Percentiles rank a stretch among this genome's conserved stretches.
Evolutionary conservation across 2,329 filamentous ascomycete species (phyloP).

Genomic region (Trichoderma koningii): DNA sequence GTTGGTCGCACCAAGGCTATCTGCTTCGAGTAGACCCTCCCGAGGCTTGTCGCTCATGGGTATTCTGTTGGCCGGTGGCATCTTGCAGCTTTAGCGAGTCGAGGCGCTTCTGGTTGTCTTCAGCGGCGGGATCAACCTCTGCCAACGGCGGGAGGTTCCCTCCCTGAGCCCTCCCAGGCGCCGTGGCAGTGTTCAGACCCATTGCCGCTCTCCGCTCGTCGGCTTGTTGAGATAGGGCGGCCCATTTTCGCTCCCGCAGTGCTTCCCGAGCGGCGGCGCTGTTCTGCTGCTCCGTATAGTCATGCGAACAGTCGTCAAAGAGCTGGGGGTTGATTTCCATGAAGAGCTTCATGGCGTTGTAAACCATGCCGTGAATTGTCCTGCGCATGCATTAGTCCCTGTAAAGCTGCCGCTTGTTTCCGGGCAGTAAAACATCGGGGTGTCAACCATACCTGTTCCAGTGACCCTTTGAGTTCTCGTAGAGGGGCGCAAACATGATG

Average conservation of each 20-base stretch:
- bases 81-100: slow-evolving; percentile 91
- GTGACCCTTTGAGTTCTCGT: slow-evolving; percentile 98
- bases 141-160: slow-evolving; percentile 59
- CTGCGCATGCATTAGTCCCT: slow-evolving; percentile 52
- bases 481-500: slow-evolving; percentile 98
- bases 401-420: not conserved
- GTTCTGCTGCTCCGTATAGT: slow-evolving; percentile 96
- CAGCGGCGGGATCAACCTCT: slow-evolving; percentile 75
- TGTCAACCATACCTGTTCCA: slow-evolving; percentile 80
- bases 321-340: slow-evolving; percentile 99
- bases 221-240: slow-evolving; percentile 78
- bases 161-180: slow-evolving; percentile 43
- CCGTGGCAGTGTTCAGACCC: slow-evolving; percentile 40
- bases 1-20: slow-evolving; percentile 37
- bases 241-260: slow-evolving; percentile 84
- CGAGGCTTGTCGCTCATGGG: slow-evolving; percentile 63
- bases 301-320: slow-evolving; percentile 97
- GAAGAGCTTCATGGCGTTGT: slow-evolving; percentile 99
- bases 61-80: slow-evolving; percentile 58
- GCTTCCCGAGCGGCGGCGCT: slow-evolving; percentile 83
- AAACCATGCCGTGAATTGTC: slow-evolving; percentile 99
- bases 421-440: not conserved
- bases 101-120: slow-evolving; percentile 83
- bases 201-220: slow-evolving; percentile 61
- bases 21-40: slow-evolving; percentile 56